These are phyloP conservation scores for Salvia hispanica DNA, from an alignment of 257 asterid species.

Conservation along the genomic window DNA sequence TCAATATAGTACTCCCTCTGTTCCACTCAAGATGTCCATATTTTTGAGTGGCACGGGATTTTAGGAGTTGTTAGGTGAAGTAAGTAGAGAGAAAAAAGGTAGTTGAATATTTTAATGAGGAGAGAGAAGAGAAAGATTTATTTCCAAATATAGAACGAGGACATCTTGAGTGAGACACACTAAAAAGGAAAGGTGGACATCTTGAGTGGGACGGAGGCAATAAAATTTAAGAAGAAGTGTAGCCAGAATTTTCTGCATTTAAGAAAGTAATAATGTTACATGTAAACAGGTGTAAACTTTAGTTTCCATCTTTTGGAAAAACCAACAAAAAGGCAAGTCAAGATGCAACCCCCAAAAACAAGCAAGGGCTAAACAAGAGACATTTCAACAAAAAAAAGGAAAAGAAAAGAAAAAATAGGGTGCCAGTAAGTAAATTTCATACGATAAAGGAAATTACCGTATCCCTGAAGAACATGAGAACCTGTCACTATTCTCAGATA, in stretches of 20 bases:
- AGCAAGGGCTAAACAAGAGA: neutral
- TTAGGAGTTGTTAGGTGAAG: too few relatives aligned
- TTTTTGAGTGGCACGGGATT: too few relatives aligned
- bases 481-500: conserved; percentile 82
- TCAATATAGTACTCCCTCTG: neutral
- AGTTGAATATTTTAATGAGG: too few relatives aligned
- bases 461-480: conserved; percentile 90
- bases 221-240: neutral
- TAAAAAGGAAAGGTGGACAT: too few relatives aligned
- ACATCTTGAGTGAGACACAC: too few relatives aligned
- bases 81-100: too few relatives aligned
- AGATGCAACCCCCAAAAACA: conserved; percentile 12
- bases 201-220: too few relatives aligned
- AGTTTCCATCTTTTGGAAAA: conserved; percentile 19
- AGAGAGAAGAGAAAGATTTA: too few relatives aligned
- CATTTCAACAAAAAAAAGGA: neutral
- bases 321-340: conserved; percentile 14
- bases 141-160: too few relatives aligned
- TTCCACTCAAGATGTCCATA: too few relatives aligned
- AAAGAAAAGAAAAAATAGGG: neutral
- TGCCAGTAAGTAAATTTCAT: conserved; percentile 12
- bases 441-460: conserved; percentile 55
- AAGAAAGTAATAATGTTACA: conserved; percentile 9
- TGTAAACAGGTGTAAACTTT: conserved; percentile 14
- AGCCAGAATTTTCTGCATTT: conserved; percentile 1